phyloP scores from a whole-genome alignment of 805 yeast species.

The Wickerhamiella vanderwaltii region DNA sequence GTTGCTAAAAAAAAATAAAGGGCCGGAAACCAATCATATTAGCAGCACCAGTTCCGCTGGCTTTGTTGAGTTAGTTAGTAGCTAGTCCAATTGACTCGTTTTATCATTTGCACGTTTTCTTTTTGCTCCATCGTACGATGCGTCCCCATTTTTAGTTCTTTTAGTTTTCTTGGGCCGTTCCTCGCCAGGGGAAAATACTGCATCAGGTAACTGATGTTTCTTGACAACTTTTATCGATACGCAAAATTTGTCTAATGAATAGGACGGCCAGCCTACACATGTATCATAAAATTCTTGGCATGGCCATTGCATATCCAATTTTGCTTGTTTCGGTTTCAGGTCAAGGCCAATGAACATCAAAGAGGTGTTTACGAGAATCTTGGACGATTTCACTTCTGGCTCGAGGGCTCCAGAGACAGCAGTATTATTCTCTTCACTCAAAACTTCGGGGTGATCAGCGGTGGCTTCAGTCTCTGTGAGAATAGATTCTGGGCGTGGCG shows the following conservation, averaged over 20 bases:
- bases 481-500: slow-evolving; percentile 36
- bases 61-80: no score
- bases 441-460: slow-evolving; percentile 8
- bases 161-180: slow-evolving; percentile 50
- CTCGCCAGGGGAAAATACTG: slow-evolving; percentile 75
- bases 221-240: slow-evolving; percentile 64
- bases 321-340: slow-evolving; percentile 35
- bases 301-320: slow-evolving; percentile 73
- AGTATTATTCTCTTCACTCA: slow-evolving; percentile 2
- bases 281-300: slow-evolving; percentile 78
- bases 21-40: no score
- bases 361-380: slow-evolving; percentile 44
- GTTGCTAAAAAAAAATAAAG: no score
- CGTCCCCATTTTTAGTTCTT: slow-evolving; percentile 34
- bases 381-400: slow-evolving; percentile 18
- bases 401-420: slow-evolving; percentile 14
- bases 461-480: slow-evolving; percentile 6
- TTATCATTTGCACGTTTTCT: no score
- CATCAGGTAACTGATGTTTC: slow-evolving; percentile 63
- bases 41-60: no score
- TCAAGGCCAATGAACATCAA: slow-evolving; percentile 73
- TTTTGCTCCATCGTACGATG: slow-evolving; percentile 10
- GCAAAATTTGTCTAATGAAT: slow-evolving; percentile 45
- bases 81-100: no score
- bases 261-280: slow-evolving; percentile 63